phyloP scores from a whole-genome alignment of 2,329 filamentous ascomycete genomes.

The Trichoderma atroviride region DNA sequence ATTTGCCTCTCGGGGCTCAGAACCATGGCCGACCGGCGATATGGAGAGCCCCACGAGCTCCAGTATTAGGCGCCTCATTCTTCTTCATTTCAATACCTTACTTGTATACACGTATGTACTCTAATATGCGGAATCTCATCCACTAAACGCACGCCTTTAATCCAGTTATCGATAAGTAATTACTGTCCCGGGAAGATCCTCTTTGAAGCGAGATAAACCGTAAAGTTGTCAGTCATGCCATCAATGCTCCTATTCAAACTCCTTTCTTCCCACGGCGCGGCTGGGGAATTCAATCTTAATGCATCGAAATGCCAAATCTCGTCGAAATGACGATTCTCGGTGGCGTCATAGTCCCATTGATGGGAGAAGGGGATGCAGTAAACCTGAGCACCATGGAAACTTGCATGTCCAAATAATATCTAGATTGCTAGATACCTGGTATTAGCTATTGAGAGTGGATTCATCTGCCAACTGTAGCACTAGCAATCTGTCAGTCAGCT shows the following conservation, averaged over 20 bases:
- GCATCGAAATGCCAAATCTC: not conserved
- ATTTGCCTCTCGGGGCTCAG: constrained; percentile 2
- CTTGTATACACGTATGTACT: too few species aligned
- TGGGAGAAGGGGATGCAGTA: not conserved
- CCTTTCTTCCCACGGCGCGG: not conserved
- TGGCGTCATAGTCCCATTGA: not conserved
- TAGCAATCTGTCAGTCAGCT: not conserved
- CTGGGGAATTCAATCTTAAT: not conserved
- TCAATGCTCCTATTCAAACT: not conserved
- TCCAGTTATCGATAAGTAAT: not conserved
- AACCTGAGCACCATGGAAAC: not conserved
- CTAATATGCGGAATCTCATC: not conserved
- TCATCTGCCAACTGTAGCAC: not conserved
- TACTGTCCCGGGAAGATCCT: not conserved
- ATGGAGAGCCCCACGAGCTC: not conserved
- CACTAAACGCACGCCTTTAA: not conserved
- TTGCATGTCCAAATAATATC: not conserved
- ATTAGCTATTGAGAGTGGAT: not conserved
- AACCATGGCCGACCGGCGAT: not conserved
- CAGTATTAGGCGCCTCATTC: not conserved
- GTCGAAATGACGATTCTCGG: not conserved
- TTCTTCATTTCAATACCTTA: not conserved
- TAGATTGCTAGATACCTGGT: not conserved
- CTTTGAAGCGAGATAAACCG: constrained; percentile 5
- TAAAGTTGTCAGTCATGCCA: not conserved